Base-by-base conservation (phyloP, 1,139 yeast species). In the Nadsonia starkeyi-henricii region DNA sequence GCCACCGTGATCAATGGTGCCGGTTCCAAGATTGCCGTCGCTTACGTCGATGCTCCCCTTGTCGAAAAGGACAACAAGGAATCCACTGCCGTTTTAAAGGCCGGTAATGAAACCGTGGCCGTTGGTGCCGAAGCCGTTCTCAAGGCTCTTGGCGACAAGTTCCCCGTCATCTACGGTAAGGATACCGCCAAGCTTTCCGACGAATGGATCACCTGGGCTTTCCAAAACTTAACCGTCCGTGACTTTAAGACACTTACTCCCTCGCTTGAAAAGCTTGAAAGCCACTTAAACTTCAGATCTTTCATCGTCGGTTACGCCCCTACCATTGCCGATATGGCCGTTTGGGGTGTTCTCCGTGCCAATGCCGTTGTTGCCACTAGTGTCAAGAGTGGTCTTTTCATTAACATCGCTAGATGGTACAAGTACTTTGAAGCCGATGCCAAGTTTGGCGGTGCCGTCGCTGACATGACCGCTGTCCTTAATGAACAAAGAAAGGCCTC, bases 351-450 rank as follows among this genome's bases (percentile, higher is more conserved):
- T 44, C 74, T 91, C 58, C 79, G 96, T 69, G 85, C 95, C 55
- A 89, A 91, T 64, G 86, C 95, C 48, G 81, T 91, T 63, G 86
- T 88, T 73, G 95, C 91, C 30, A 85, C 96, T 13, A 80, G 85
- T 53, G 75, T 89, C 65, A 89, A 86, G 72, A 84, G 79, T 67
- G 85, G 82, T 48, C 82, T 81, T 33, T 86, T 82, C 69, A 74
- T 80, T 63, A 88, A 89, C 68, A 77, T 91, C 55, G 78, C 95
- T 48, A 83, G 98, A 72, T 91, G 97, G 97, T 91, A 86, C 75
- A 76, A 75, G 61, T 77, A 79, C 61, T 69, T 91, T 55, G 93
- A 81, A 57, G 63, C 76, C 47, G 80, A 79, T 63, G 73, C 75
- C 56, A 68, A 72, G 58, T 85, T 85, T 59, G 89, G 85, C 54